Conservation (phyloP, 2,329 filamentous ascomycete genomes). For the Aspergillus ochraceus region DNA sequence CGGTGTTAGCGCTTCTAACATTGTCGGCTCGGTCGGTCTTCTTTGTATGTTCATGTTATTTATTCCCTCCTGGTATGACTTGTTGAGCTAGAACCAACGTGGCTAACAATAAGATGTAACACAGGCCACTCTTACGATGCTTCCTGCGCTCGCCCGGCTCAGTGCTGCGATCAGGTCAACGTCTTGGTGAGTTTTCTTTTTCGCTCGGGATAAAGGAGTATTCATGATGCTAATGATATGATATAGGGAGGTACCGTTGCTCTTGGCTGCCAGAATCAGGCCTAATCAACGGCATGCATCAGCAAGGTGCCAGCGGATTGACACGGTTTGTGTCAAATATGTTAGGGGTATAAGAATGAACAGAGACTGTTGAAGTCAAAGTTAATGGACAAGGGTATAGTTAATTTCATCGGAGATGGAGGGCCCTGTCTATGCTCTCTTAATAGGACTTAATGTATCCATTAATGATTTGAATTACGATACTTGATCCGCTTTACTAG, state of each 20-base stretch:
- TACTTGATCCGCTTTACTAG: too few relatives aligned
- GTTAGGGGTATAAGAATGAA: too few relatives aligned
- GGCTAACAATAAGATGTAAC: neutral
- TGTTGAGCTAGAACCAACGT: neutral
- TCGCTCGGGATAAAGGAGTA: too few relatives aligned
- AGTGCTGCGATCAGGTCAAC: conserved; percentile 34
- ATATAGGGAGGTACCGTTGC: conserved; percentile 1
- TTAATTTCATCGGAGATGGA: too few relatives aligned
- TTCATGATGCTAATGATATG: neutral
- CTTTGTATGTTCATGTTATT: conserved; percentile 22
- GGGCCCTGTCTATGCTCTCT: too few relatives aligned
- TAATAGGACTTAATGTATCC: too few relatives aligned
- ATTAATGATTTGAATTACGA: too few relatives aligned
- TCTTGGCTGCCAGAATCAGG: neutral
- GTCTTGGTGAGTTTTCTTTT: conserved; percentile 23
- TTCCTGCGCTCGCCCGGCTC: conserved; percentile 21
- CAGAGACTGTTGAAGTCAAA: too few relatives aligned
- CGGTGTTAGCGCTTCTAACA: conserved; percentile 22
- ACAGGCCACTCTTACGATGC: conserved; percentile 26
- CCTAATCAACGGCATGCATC: neutral
- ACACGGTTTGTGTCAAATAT: too few relatives aligned
- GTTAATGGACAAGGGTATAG: too few relatives aligned
- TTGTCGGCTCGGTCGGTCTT: conserved; percentile 31
- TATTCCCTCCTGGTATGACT: neutral
- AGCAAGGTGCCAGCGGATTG: too few relatives aligned